Evolutionary conservation across 169 alveolate species (phyloP), one percentile per base, ranked within the genome.

Genomic region (Plasmodium inui): DNA sequence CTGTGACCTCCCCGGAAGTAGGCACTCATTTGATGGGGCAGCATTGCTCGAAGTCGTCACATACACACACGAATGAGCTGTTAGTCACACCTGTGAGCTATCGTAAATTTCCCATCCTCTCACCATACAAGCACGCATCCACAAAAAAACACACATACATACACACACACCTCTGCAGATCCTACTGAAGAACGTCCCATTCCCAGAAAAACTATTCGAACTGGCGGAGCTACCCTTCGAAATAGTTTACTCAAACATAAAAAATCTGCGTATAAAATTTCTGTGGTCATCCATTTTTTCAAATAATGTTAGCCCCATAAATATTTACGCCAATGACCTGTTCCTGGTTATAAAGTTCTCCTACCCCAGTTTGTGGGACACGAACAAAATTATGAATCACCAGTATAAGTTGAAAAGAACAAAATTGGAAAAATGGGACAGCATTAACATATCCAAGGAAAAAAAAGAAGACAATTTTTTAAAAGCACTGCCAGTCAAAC

Each of bases 201-300:
- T 96, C 41, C 98, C 98, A 8, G 97, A 96, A 73, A 85, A 96
- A 82, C 76, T 96, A 72, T 96, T 96, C 86, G 97, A 96, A 72
- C 90, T 96, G 55, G 97, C 97, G 10, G 98, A 96, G 44, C 93
- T 96, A 41, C 98, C 98, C 26, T 96, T 96, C 82, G 96, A 96
- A 28, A 95, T 96, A 50, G 90, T 95, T 80, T 96, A 96, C 82
- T 96, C 97, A 30, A 96, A 96, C 73, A 95, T 96, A 34, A 95
- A 96, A 70, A 92, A 73, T 82, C 95, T 95, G 32, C 96, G 96
- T 37, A 95, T 96, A 79, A 94, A 93, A 94, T 94, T 96, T 83
- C 92, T 94, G 19, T 95, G 97, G 97, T 93, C 94, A 84, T 93
- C 96, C 7, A 93, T 95, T 70, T 95, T 95, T 92, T 82, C 96